Base-by-base conservation (phyloP, 768 basidiomycete genomes). In the Pisolithus marmoratus region DNA sequence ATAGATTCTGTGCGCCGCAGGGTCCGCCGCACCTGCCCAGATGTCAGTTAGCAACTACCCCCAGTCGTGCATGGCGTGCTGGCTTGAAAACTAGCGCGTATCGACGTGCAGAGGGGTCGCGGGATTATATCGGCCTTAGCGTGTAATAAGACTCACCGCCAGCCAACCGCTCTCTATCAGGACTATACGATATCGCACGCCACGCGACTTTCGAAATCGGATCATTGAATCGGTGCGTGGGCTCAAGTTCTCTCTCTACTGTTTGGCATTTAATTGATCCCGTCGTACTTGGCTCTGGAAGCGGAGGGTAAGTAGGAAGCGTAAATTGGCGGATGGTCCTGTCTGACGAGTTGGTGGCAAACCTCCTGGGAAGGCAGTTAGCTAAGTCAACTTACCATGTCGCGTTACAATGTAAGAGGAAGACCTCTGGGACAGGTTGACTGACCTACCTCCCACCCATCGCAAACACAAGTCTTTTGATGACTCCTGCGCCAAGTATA, bases 291-390 rank as follows among this genome's bases (percentile, higher is more conserved):
- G 46, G 20, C 19, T 37, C 46, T 34, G 29, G 31, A 31, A 49
- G 53, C 0, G 57, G 58, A 4, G 76, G 66, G 63, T 90, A 85
- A 19, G 63, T 62, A 2, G 87, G 84, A n/a, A 93, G 71, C 17
- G 75, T 82, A 70, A 95, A 88, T 68, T 89, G 88, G 27, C 96
- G 83, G 23, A 99, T 79, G 0, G 83, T 89, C 45, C 96, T 86
- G 65, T 99, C 96, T n/a, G 90, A 85, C 0, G 94, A 94, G 63
- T 96, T 97, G 24, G 90, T 87, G 11, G 93, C 86, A 17, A 98
- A 72, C 41, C 87, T 82, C 45, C 91, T 84, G 55, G 11, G 44
- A n/a, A 38, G 34, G 49, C 40, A 46, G 37, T 31, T 5, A 15
- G 24, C 4, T 12, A 14, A 45, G 17, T 15, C 24, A 45, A 15